These are phyloP conservation scores for Allomyces javanicus DNA, from an alignment of 192 early-diverging fungal genomes.

Conservation along the genomic window DNA sequence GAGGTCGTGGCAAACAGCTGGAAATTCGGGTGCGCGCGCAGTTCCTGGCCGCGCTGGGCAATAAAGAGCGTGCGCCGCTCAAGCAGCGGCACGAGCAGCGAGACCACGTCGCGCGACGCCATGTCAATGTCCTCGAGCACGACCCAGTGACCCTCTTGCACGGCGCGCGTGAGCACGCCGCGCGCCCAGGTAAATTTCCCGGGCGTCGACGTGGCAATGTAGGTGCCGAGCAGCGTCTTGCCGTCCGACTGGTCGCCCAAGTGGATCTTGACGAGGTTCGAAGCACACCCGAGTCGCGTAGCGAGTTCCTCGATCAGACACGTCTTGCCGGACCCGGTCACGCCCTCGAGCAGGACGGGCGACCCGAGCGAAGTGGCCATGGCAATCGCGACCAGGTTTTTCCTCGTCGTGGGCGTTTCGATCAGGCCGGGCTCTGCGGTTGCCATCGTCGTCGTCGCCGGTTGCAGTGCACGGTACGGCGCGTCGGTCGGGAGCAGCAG, in stretches of 20 bases:
- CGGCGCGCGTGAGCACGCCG: conserved; percentile 80
- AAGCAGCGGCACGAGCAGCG: conserved; percentile 74
- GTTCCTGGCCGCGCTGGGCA: conserved; percentile 67
- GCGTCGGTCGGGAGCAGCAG: conserved; percentile 29
- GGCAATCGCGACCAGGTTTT: conserved; percentile 60
- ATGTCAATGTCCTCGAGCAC: conserved; percentile 93
- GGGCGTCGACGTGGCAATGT: conserved; percentile 75
- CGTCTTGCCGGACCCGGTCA: conserved; percentile 76
- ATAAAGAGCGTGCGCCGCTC: conserved; percentile 81
- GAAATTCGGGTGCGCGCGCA: conserved; percentile 66
- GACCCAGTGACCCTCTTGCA: conserved; percentile 78
- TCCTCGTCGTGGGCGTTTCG: conserved; percentile 51
- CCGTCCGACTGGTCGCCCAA: conserved; percentile 90
- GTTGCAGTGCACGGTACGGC: not conserved
- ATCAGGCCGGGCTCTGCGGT: conserved; percentile 27
- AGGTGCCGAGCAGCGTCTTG: conserved; percentile 86
- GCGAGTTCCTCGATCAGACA: conserved; percentile 75
- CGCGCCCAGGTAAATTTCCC: conserved; percentile 90
- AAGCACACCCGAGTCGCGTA: conserved; percentile 31
- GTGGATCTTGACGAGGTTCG: conserved; percentile 77
- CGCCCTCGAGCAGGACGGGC: conserved; percentile 72
- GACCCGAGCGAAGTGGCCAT: conserved; percentile 66
- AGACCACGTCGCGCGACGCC: conserved; percentile 83
- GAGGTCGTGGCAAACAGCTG: conserved; percentile 76
- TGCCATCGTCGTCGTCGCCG: conserved; percentile 6